Base-by-base conservation (phyloP, 768 basidiomycete genomes). In the Amanita pallidorosea region DNA sequence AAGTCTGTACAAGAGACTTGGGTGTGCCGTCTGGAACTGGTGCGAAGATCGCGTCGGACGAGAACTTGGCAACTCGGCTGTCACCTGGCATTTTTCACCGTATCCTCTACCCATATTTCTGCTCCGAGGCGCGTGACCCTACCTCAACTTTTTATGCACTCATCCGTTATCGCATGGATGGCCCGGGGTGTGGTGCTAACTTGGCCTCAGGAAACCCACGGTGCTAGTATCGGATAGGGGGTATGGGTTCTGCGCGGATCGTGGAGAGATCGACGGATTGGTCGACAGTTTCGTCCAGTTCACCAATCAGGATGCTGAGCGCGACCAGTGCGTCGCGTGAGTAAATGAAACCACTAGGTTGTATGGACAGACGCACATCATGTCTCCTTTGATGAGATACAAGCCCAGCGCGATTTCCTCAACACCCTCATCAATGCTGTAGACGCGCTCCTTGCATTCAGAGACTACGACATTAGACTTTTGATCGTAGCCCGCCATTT, bases 351-450 rank as follows among this genome's bases (percentile, higher is more conserved):
- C 33, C 33, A 13, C 37, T 5, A 37, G 47, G 29, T 31, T 45
- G 18, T 36, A 41, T 27, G 38, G 45, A 18, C 37, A 13, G 45
- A 80, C 91, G 66, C 60, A 97, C 96, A 95, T 93, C 77, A 93
- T 93, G 64, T 99, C 96, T 2, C 96, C 96, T 60, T 97, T 93
- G 63, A 99, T 92, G 61, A 99, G 83, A 67, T 99, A 98, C 41
- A 98, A 73, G 0, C 96, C 96, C 22, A 98, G 73, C 0, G 91
- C 88, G 8, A 93, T 82, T 73, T 97, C 93, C 67, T 97, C 90
- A 23, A 96, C 92, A 36, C 88, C 87, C 60, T 89, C 88, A 13
- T 99, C 96, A 48, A 79, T 67, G 61, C 85, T 88, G 65, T 88
- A 98, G 31, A 97, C 83, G 58, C 95, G 83, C 64, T 99, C 96